These are phyloP conservation scores for Paralagenidium karlingii DNA, from an alignment of 352 stramenopile species.

Conservation along the genomic window DNA sequence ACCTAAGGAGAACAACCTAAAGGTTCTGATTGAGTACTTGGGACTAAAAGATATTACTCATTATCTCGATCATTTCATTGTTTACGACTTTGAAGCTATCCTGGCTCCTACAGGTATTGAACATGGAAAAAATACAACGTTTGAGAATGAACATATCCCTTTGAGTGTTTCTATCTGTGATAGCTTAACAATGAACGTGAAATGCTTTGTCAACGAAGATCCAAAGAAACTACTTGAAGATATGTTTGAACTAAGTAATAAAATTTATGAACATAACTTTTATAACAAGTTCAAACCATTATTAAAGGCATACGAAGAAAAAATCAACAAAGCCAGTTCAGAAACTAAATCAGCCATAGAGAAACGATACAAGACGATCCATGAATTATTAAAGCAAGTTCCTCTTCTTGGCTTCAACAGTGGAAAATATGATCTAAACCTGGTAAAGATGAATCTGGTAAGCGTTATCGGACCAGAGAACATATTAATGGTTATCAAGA, in stretches of 20 bases:
- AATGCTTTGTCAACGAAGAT: conserved; percentile 3
- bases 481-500: conserved; percentile 13
- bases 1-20: conserved; percentile 3
- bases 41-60: conserved; percentile 8
- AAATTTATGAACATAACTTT: neutral
- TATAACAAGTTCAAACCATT: neutral
- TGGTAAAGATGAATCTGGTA: conserved; percentile 16
- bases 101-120: neutral
- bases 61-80: conserved; percentile 8
- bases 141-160: conserved; percentile 1
- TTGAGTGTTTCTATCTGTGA: conserved; percentile 5
- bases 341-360: too few relatives aligned
- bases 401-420: conserved; percentile 12
- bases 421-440: conserved; percentile 14
- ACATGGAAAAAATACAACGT: conserved; percentile 2
- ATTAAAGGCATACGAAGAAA: neutral
- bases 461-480: conserved; percentile 3
- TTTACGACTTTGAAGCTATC: conserved; percentile 1
- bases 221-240: conserved; percentile 1
- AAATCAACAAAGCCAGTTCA: neutral
- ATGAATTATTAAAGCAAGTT: conserved; percentile 1
- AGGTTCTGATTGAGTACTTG: conserved; percentile 5
- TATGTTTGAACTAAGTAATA: conserved; percentile 4
- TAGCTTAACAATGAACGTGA: conserved; percentile 2
- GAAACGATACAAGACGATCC: neutral